Base-by-base conservation (phyloP, 2,329 filamentous ascomycete species). In the Hymenoscyphus repandus region DNA sequence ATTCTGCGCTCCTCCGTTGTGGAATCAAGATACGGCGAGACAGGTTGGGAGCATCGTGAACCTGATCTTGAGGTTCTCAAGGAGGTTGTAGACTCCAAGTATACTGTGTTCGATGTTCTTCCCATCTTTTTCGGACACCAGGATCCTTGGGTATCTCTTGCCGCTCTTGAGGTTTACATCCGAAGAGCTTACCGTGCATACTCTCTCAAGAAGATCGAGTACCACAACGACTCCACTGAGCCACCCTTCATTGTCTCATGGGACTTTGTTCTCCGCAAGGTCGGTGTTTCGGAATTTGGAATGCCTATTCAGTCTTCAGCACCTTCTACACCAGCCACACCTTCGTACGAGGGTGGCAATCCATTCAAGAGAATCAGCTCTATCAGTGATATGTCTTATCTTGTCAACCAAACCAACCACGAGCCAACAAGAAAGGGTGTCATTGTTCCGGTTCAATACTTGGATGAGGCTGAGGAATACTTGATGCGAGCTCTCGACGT, bases 61-160 rank as follows among this genome's bases (percentile, higher is more conserved):
- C 93, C 93, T 43, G 89, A 86, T 71, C 75, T 95, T 48, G 87
- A 95, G 18, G 77, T 95, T 58, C 86, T 99, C 73, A 96, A 96
- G 77, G 93, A 99, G 70, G 91, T 99, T 31, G 90, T 99, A 47
- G 93, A 99, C 71, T 97, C 93, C 49, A 95, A 95, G 74, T 97
- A 95, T 75, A 97, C 92, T 38, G 93, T 99, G 58, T 96, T 96
- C 62, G 93, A 99, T 66, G 93, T 99, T 15, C 72, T 99, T 59
- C 88, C 92, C 6, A 84, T 90, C 51, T 99, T 99, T 82, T 99
- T 99, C 67, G 88, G 85, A 32, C 90, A 99, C 71, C 82, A 88
- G 38, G 93, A 99, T 66, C 85, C 90, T 11, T 97, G 90, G 89
- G 92, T 99, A 30, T 89, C 89, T 6, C 76, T 96, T 55, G 93